phyloP scores from a whole-genome alignment of 2,329 filamentous ascomycete genomes.

The Colletotrichum sp. region DNA sequence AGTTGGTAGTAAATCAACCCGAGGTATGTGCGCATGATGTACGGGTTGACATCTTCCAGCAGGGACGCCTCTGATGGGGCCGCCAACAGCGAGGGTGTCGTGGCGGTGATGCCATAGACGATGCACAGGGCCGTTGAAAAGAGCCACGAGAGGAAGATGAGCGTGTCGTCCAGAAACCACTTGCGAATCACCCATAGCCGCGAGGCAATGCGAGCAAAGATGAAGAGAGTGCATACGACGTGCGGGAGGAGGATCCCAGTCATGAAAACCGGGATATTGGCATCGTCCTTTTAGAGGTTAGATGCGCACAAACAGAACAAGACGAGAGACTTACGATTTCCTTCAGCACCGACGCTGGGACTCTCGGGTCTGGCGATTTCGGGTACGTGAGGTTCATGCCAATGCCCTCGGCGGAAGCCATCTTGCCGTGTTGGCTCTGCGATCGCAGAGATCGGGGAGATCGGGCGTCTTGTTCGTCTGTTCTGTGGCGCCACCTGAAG shows the following conservation, averaged over 20 bases:
- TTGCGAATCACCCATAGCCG: constrained; percentile 32
- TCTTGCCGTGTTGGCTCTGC: background rate
- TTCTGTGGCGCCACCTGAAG: background rate
- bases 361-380: background rate
- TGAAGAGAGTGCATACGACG: constrained; percentile 34
- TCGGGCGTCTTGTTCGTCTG: background rate
- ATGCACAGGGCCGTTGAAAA: constrained; percentile 35
- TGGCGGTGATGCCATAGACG: constrained; percentile 34
- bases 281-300: background rate
- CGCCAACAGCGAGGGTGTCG: constrained; percentile 24
- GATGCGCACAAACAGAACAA: background rate
- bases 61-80: constrained; percentile 5
- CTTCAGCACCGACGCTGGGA: background rate
- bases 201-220: constrained; percentile 31
- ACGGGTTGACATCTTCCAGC: constrained; percentile 23
- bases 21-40: constrained; percentile 35
- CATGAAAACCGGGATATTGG: constrained; percentile 29
- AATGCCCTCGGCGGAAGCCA: background rate
- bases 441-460: background rate
- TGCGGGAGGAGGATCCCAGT: constrained; percentile 37
- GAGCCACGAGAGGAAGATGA: constrained; percentile 34
- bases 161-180: constrained; percentile 38
- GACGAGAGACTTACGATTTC: background rate
- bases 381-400: background rate
- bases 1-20: constrained; percentile 43